These are phyloP conservation scores for Beauveria pseudobassiana DNA, from an alignment of 2,329 filamentous ascomycete species.

Conservation along the genomic window DNA sequence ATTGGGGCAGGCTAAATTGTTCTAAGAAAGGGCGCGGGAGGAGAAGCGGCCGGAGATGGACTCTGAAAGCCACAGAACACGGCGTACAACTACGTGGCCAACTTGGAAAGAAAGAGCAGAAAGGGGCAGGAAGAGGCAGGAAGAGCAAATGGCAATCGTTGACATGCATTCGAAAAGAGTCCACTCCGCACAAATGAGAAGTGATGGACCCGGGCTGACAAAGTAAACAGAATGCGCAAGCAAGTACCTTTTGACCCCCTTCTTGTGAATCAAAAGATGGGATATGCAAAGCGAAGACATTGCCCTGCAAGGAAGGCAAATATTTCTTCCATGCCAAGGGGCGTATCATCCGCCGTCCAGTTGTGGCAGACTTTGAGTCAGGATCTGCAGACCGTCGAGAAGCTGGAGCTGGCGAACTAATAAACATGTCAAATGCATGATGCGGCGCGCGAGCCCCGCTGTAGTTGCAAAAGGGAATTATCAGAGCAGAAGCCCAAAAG, in stretches of 20 bases:
- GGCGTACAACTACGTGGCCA: background rate
- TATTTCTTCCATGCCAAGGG: background rate
- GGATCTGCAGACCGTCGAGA: slow-evolving; percentile 5
- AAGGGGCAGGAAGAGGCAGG: background rate
- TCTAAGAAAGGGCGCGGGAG: background rate
- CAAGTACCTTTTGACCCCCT: background rate
- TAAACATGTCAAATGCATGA: slow-evolving; percentile 4
- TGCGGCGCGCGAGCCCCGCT: background rate
- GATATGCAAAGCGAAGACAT: background rate
- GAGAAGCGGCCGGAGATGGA: background rate
- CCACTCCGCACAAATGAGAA: background rate
- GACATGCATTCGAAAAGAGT: background rate
- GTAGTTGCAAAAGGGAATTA: background rate
- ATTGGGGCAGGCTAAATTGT: slow-evolving; percentile 8
- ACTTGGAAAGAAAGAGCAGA: background rate
- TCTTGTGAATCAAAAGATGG: background rate
- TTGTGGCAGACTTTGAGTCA: slow-evolving; percentile 10
- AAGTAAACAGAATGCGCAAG: background rate
- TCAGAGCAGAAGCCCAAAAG: background rate
- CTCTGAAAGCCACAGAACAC: background rate
- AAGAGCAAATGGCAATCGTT: background rate
- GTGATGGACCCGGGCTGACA: background rate
- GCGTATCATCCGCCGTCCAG: slow-evolving; percentile 4
- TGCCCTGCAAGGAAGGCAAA: background rate
- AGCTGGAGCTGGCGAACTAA: slow-evolving; percentile 4